Conservation (phyloP, 345 rosid genomes). For the Isatis tinctoria region DNA sequence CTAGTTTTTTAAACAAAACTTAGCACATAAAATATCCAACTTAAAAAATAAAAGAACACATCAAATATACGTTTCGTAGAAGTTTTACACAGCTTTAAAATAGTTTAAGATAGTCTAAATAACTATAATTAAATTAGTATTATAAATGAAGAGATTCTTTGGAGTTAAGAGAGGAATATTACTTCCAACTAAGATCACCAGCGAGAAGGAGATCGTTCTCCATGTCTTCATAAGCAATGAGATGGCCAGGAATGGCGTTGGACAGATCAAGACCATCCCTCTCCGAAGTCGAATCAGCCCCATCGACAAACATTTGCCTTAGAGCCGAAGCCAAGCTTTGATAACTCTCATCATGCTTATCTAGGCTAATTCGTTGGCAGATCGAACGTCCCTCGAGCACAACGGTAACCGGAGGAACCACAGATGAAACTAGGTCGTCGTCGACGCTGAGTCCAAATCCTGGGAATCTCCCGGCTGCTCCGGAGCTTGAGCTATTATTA, state of each 20-base stretch:
- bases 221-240: conserved; percentile 82
- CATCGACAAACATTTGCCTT: conserved; percentile 77
- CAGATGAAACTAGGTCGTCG: conserved; percentile 58
- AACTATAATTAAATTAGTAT: background rate
- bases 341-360: conserved; percentile 71
- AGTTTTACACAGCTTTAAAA: background rate
- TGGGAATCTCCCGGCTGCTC: conserved; percentile 24
- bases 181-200: conserved; percentile 94
- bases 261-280: conserved; percentile 53
- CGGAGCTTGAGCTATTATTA: conserved; percentile 13
- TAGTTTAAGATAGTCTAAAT: background rate
- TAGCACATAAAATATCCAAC: background rate
- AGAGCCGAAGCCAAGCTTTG: conserved; percentile 75
- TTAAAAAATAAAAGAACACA: background rate
- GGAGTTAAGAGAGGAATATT: conserved; percentile 18
- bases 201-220: conserved; percentile 94
- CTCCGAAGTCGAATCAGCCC: conserved; percentile 11
- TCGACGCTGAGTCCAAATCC: conserved; percentile 45
- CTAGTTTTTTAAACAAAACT: background rate
- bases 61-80: background rate
- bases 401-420: conserved; percentile 79
- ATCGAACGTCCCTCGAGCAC: conserved; percentile 88
- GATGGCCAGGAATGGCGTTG: conserved; percentile 79
- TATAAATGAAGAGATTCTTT: background rate
- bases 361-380: conserved; percentile 79